phyloP scores from a whole-genome alignment of 169 alveolate species.

The Plasmodium ovale region DNA sequence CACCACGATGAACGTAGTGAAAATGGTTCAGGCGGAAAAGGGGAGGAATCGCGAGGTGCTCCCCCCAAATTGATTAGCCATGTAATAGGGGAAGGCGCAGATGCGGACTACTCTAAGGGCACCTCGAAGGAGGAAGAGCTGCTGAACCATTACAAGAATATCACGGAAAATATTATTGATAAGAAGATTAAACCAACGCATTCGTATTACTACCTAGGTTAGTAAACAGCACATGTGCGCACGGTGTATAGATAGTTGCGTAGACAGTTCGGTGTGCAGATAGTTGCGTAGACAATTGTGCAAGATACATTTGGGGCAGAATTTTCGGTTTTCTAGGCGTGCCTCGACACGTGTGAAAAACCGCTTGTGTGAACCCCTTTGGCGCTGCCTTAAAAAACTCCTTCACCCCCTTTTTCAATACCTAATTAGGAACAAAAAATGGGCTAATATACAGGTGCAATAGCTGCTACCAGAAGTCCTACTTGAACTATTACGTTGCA shows the following conservation, averaged over 20 bases:
- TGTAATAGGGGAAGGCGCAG: background rate
- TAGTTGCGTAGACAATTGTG: too few species aligned
- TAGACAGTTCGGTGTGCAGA: too few species aligned
- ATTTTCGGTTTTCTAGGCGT: too few species aligned
- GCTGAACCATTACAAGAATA: conserved; percentile 54
- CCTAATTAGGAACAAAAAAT: conserved; percentile 53
- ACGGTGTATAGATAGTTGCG: background rate
- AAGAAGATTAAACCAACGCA: conserved; percentile 65
- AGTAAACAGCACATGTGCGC: background rate
- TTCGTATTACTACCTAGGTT: conserved; percentile 70
- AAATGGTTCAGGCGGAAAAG: background rate
- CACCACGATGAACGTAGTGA: background rate
- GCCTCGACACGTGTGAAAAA: too few species aligned
- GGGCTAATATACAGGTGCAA: conserved; percentile 75
- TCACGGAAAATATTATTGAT: conserved; percentile 64
- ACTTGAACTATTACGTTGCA: conserved; percentile 55
- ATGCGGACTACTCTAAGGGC: background rate
- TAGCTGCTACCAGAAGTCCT: conserved; percentile 72
- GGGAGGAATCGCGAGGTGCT: background rate
- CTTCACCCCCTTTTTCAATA: background rate
- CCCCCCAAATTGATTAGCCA: too few species aligned
- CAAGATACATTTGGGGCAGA: too few species aligned
- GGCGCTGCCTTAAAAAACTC: too few species aligned
- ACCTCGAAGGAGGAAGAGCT: conserved; percentile 61
- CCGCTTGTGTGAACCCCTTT: too few species aligned